Percentiles rank a stretch among this genome's conserved stretches.
phyloP scores from a whole-genome alignment of 208 protist genomes.

The Wallacemonas sp. region DNA sequence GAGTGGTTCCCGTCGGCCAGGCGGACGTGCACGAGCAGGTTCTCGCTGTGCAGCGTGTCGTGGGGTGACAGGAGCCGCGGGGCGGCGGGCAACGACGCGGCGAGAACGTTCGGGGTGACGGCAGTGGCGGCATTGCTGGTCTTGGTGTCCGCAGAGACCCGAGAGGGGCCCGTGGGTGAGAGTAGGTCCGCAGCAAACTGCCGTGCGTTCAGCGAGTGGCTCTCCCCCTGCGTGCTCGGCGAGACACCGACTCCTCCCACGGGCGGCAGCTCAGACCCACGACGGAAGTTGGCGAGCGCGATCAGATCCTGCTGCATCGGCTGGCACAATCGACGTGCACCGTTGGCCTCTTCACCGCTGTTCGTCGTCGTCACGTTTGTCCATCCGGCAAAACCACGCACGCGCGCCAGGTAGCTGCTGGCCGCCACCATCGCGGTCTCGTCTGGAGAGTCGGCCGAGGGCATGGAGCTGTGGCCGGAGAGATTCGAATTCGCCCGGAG shows the following conservation, averaged over 20 bases:
- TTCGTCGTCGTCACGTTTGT: not conserved
- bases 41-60: constrained; percentile 7
- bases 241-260: too few relatives aligned
- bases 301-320: too few relatives aligned
- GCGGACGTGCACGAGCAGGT: not conserved
- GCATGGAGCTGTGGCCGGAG: too few relatives aligned
- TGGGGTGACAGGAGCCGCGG: not conserved
- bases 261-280: too few relatives aligned
- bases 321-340: too few relatives aligned
- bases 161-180: not conserved
- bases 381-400: not conserved
- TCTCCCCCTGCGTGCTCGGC: not conserved
- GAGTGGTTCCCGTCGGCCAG: not conserved
- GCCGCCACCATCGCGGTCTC: too few relatives aligned
- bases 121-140: not conserved
- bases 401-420: not conserved
- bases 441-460: too few relatives aligned
- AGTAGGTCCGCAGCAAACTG: not conserved
- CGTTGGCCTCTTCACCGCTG: too few relatives aligned
- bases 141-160: not conserved
- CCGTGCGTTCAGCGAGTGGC: not conserved
- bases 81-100: not conserved
- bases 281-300: too few relatives aligned
- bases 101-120: not conserved
- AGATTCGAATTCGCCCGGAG: too few relatives aligned